Base-by-base conservation (phyloP, 768 basidiomycete genomes). In the Russula virescens region DNA sequence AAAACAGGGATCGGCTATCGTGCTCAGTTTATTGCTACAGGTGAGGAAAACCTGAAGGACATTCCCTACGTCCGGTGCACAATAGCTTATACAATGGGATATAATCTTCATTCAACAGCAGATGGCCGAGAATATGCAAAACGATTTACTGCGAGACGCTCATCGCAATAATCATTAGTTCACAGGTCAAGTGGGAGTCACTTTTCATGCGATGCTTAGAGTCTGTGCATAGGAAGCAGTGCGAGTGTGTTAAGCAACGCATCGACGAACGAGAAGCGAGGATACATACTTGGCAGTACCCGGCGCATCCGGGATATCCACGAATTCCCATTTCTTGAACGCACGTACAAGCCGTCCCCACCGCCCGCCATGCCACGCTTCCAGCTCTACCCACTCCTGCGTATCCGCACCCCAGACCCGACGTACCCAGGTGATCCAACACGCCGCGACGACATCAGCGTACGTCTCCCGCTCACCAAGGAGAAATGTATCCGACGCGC, bases 361-460 rank as follows among this genome's bases (percentile, higher is more conserved):
- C 40, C 74, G 69, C 19, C 78, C 79, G 18, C 68, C 73, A 55
- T 79, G 70, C 76, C 74, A 78, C 26, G 63, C 70, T 46, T 62
- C 64, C 18, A 82, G 61, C n/a, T 74, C 72, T 49, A 71, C 74
- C 79, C 80, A 82, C 55, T 77, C 73, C 46, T 72, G 64, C 47
- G 77, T 77, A 14, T 80, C 74, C 58, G 72, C 71, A 9, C 77
- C 76, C 51, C 71, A 71, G 2, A 76, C 38, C 14, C 65, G 65
- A 65, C 71, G 77, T 10, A 72, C 57, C 71, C 72, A 78, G 0
- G 68, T 23, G 10, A 78, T 55, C 46, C 69, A 68, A 4, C 66
- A 62, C 2, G 69, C 78, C 25, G 80, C 62, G 3, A 73, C 71
- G 31, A 81, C 70, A 66, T 83, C 81, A 0, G 74, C 76, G 69